Percentiles rank a stretch among this genome's conserved stretches.
phyloP scores from a whole-genome alignment of 257 asterid species.

The Solanum piurae region DNA sequence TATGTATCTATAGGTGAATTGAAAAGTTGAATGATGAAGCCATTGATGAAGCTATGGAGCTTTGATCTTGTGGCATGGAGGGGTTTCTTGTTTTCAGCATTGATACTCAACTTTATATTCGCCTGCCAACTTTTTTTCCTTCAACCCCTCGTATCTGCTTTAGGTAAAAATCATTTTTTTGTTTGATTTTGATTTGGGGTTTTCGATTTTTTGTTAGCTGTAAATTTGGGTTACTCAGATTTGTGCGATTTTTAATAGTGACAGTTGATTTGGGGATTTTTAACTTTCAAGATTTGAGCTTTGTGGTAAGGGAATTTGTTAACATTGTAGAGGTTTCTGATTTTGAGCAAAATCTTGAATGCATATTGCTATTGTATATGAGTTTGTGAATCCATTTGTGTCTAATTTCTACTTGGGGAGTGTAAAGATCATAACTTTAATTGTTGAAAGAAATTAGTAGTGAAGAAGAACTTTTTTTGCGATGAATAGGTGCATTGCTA shows the following conservation, averaged over 20 bases:
- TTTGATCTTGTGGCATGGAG: conserved; percentile 51
- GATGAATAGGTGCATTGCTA: neutral
- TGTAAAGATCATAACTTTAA: neutral
- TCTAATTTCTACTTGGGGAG: neutral
- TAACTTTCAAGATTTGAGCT: neutral
- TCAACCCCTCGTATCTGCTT: conserved; percentile 72
- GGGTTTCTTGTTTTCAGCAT: conserved; percentile 37
- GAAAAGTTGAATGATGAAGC: conserved; percentile 13
- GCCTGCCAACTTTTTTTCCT: conserved; percentile 67
- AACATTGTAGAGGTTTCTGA: neutral
- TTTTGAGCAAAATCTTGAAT: neutral
- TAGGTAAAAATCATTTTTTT: conserved; percentile 19
- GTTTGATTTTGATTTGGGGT: neutral
- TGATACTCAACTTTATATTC: conserved; percentile 55
- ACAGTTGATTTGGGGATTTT: neutral
- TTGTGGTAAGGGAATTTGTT: neutral
- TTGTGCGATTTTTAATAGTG: neutral
- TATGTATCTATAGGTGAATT: neutral
- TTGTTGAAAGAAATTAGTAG: neutral
- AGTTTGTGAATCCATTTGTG: neutral
- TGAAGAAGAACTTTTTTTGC: neutral
- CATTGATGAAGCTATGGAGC: conserved; percentile 31
- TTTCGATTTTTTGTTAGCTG: neutral
- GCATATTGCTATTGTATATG: neutral
- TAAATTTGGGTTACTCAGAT: neutral